These are phyloP conservation scores for Rhizophora apiculata DNA, from an alignment of 345 rosid genomes.

Conservation along the genomic window DNA sequence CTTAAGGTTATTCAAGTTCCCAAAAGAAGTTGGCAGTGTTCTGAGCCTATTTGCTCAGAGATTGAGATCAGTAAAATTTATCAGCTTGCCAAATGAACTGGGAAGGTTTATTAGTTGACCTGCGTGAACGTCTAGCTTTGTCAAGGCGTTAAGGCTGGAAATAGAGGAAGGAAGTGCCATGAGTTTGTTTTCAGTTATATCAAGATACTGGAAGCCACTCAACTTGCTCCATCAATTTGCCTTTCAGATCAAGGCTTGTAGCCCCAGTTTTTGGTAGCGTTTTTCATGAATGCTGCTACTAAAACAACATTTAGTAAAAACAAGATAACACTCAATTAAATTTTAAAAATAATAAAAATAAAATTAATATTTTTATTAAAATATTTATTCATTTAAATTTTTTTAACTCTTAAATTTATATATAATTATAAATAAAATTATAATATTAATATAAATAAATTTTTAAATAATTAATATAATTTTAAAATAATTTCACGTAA, in stretches of 20 bases:
- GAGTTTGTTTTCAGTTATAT: constrained; percentile 56
- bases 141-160: constrained; percentile 39
- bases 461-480: too few relatives aligned
- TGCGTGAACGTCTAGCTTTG: constrained; percentile 47
- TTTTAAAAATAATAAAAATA: too few relatives aligned
- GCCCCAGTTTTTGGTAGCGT: constrained; percentile 42
- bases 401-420: too few relatives aligned
- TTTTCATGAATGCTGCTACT: constrained; percentile 47
- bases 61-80: constrained; percentile 45
- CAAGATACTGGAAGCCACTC: constrained; percentile 68
- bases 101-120: constrained; percentile 59
- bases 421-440: too few relatives aligned
- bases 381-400: too few relatives aligned
- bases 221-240: constrained; percentile 51
- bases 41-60: constrained; percentile 50
- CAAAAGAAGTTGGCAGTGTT: constrained; percentile 47
- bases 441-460: too few relatives aligned
- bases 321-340: too few relatives aligned
- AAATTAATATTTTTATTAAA: too few relatives aligned
- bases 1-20: constrained; percentile 41
- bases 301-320: too few relatives aligned
- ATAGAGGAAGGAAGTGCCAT: constrained; percentile 57
- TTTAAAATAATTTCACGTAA: too few relatives aligned
- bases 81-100: constrained; percentile 48
- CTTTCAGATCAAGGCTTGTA: constrained; percentile 48